Evolutionary conservation across 345 rosid species (phyloP).

Genomic region (Dovyalis caffra): DNA sequence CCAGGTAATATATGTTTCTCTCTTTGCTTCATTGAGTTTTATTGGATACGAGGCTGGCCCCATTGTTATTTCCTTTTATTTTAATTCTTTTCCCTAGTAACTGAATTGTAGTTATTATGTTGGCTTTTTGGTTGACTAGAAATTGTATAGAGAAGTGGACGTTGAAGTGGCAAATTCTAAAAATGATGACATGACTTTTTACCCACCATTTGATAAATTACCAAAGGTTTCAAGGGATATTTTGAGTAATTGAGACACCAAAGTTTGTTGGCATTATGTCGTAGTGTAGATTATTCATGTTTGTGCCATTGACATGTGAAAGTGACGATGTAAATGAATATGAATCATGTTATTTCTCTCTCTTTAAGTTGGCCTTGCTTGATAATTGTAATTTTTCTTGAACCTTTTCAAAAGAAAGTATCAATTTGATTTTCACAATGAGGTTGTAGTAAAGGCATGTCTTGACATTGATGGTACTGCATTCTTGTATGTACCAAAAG

Average conservation of each 20-base stretch:
- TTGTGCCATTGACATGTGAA: not conserved
- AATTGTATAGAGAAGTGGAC: not conserved
- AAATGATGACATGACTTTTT: too few species aligned
- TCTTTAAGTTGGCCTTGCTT: not conserved
- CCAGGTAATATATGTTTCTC: slow-evolving; percentile 38
- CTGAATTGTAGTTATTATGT: not conserved
- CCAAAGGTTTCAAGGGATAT: too few species aligned
- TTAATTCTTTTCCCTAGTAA: not conserved
- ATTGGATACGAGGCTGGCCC: too few species aligned
- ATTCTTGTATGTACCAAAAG: not conserved
- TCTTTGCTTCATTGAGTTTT: not conserved
- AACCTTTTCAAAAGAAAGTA: not conserved
- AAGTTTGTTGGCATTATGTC: not conserved
- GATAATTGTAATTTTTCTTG: not conserved
- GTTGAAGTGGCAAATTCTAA: too few species aligned
- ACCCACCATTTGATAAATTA: too few species aligned
- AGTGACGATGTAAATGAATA: too few species aligned
- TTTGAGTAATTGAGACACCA: too few species aligned
- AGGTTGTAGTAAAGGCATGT: not conserved
- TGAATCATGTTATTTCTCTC: not conserved
- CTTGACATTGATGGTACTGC: not conserved
- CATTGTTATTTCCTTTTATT: not conserved
- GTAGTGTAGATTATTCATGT: not conserved
- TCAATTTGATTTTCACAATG: not conserved
- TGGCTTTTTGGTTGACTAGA: not conserved